Conservation (phyloP, 2,329 filamentous ascomycete genomes). For the Fusarium musae region DNA sequence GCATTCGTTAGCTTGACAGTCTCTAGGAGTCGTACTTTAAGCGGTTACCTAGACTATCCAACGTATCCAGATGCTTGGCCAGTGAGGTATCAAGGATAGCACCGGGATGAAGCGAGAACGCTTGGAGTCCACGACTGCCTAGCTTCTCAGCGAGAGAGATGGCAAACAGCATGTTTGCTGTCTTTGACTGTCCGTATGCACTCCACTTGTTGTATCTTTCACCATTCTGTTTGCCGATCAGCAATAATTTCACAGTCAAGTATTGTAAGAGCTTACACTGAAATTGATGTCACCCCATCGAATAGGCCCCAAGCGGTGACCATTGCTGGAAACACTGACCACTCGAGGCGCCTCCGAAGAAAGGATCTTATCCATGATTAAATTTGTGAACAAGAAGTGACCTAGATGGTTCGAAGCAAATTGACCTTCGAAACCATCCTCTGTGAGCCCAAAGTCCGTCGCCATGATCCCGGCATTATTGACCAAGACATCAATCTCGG, state of each 20-base stretch:
- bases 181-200: constrained; percentile 23
- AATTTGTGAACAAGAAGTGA: constrained; percentile 17
- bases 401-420: constrained; percentile 17
- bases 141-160: constrained; percentile 32
- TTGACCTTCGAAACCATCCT: constrained; percentile 10
- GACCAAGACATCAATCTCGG: constrained; percentile 3
- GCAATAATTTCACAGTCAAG: fast-evolving
- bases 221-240: not conserved
- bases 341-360: constrained; percentile 3
- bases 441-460: constrained; percentile 5
- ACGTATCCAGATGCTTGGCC: not conserved
- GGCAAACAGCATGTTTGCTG: constrained; percentile 21
- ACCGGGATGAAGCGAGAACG: constrained; percentile 24
- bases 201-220: constrained; percentile 12
- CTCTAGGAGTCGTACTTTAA: fast-evolving
- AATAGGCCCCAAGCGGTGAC: constrained; percentile 3
- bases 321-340: constrained; percentile 12
- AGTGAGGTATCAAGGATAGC: not conserved
- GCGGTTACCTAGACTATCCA: not conserved
- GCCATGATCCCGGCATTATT: constrained; percentile 19
- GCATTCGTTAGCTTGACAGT: fast-evolving
- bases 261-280: not conserved
- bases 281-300: constrained; percentile 17
- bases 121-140: constrained; percentile 2
- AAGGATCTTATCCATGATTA: not conserved